Conservation (phyloP, 1,284 basidiomycete species). For the Boletus smithii region DNA sequence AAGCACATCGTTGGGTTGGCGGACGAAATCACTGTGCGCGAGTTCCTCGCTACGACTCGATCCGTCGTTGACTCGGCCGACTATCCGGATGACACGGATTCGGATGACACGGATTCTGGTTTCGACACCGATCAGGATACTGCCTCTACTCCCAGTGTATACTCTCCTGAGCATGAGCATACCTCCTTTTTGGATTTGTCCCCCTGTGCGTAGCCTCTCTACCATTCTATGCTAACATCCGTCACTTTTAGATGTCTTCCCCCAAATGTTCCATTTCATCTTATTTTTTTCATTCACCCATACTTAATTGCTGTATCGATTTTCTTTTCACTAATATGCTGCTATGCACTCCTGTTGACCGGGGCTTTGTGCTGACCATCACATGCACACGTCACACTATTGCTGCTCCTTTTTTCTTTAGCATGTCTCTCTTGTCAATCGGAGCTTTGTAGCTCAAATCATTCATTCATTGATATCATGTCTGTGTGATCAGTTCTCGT, state of each 20-base stretch:
- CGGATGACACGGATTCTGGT: background rate
- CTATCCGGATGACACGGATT: too few relatives aligned
- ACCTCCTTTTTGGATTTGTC: background rate
- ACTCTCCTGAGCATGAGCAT: background rate
- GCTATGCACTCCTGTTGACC: constrained; percentile 7
- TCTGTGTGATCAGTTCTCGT: constrained; percentile 1
- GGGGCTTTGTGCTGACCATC: constrained; percentile 15
- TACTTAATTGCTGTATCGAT: too few relatives aligned
- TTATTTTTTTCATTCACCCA: background rate
- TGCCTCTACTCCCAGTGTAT: background rate
- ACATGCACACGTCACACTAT: background rate
- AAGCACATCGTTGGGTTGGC: constrained; percentile 15
- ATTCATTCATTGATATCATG: constrained; percentile 10
- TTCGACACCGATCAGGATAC: background rate
- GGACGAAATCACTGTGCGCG: constrained; percentile 3
- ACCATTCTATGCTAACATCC: constrained; percentile 5
- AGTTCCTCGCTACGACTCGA: too few relatives aligned
- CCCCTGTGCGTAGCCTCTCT: constrained; percentile 8
- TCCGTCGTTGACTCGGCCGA: too few relatives aligned
- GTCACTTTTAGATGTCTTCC: background rate
- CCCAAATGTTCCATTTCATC: background rate
- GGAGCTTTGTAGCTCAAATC: constrained; percentile 14
- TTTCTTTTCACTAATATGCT: background rate
- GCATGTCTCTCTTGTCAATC: constrained; percentile 2
- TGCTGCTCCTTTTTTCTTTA: background rate